Evolutionary conservation across 2,329 filamentous ascomycete genomes (phyloP).

Genomic region (Xylariaceae sp.): DNA sequence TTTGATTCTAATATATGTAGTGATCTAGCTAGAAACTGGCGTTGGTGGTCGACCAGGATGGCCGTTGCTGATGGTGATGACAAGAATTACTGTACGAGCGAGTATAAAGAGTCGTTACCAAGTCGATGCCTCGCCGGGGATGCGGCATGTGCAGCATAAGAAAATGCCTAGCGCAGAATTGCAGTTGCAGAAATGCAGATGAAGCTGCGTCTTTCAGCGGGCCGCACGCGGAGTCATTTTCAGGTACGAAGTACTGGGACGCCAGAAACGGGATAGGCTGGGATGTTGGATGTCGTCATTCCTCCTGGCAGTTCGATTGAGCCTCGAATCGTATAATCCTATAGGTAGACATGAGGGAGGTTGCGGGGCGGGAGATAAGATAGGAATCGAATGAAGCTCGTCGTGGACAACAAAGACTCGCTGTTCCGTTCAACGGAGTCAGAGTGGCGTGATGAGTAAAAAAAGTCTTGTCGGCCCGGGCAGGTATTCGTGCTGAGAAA

Average conservation of each 20-base stretch:
- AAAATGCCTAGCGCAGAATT: not conserved
- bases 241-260: constrained; percentile 4
- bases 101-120: not conserved
- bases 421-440: not conserved
- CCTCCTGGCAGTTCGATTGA: not conserved
- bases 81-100: not conserved
- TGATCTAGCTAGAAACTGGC: not conserved
- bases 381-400: not conserved
- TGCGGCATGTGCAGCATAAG: not conserved
- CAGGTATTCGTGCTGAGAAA: no score
- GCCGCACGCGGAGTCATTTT: constrained; percentile 7
- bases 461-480: not conserved
- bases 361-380: not conserved
- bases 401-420: not conserved
- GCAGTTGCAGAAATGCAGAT: not conserved
- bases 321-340: not conserved
- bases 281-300: constrained; percentile 4
- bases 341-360: not conserved
- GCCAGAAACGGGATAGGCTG: not conserved
- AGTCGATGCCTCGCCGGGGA: not conserved
- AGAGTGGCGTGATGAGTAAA: not conserved
- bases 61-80: not conserved
- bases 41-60: not conserved
- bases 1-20: constrained; percentile 1
- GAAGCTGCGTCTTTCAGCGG: not conserved